Evolutionary conservation across 768 basidiomycete species (phyloP), one percentile per base, ranked within the genome.

Genomic region (Mrakia gelida): DNA sequence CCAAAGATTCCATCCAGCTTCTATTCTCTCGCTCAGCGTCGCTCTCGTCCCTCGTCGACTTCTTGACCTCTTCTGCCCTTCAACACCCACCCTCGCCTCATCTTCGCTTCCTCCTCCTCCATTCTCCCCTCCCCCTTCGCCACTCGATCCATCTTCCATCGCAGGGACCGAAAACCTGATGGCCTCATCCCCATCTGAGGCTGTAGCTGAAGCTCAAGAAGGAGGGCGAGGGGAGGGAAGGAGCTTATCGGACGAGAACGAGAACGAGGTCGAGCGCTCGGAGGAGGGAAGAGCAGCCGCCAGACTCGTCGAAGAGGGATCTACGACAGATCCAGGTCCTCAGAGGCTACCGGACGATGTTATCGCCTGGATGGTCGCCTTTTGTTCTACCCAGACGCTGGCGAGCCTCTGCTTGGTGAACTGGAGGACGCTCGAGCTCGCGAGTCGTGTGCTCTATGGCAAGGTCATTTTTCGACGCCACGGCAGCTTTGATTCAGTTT

Each of bases 331-430:
- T 63, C 6, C 16, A 38, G 16, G 16, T 38, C 30, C 65, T 67
- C 65, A 67, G 15, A 21, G 34, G 23, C 41, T 70, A 18, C 67
- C 67, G 26, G 67, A 70, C 41, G 67, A 70, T 43, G 23, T 70
- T 43, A 21, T 70, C 18, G 67, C 38, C 34, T 70, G 41, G 34
- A 23, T 70, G 34, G n/a, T 70, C 21, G 34, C 21, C 21, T 70
- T 70, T 9, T 70, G 67, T 18, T 41, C 67, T 21, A 70, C 67
- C 1, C 67, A 6, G 6, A 70, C 38, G 41, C 67, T 70, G 1
- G 38, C 38, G 16, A 43, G 18, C 21, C 41, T 34, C 8, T 70
- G 21, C 6, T 41, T 70, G 18, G 67, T 70, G 21, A 70, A 11
- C 67, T 70, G 34, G 34, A 18, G 67, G n/a, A 23, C 21, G 6